Conservation (phyloP, 2,329 filamentous ascomycete genomes). For the Botrytis sinoallii region DNA sequence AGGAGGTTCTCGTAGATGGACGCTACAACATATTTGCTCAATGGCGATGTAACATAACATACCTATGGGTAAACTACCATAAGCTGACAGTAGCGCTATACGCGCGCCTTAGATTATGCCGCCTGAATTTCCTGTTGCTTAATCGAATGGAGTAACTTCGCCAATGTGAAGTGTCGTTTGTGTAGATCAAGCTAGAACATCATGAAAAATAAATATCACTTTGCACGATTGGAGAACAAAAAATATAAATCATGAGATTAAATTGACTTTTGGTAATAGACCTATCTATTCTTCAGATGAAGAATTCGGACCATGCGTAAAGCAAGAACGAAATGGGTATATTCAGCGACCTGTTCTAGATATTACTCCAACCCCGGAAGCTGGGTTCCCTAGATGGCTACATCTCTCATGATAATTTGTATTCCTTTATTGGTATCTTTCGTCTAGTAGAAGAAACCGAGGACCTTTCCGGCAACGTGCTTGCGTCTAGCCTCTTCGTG, state of each 20-base stretch:
- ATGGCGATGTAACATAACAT: not conserved
- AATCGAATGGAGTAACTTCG: not conserved
- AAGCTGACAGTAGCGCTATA: not conserved
- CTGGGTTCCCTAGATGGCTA: conserved; percentile 32
- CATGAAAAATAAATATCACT: not conserved
- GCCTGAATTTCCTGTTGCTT: not conserved
- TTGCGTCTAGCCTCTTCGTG: conserved; percentile 99
- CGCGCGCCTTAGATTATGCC: not conserved
- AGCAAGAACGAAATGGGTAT: conserved; percentile 35
- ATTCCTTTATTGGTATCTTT: conserved; percentile 26
- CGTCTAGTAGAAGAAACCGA: conserved; percentile 96
- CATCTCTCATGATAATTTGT: conserved; percentile 36
- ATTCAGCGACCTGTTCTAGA: conserved; percentile 25
- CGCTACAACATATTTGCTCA: not conserved
- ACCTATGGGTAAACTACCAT: not conserved
- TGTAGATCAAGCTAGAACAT: not conserved
- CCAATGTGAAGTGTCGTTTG: not conserved
- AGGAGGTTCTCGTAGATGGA: not conserved
- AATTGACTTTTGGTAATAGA: conserved; percentile 38
- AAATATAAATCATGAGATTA: conserved; percentile 33
- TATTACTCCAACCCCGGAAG: conserved; percentile 23
- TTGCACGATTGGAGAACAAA: conserved; percentile 3
- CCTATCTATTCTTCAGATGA: conserved; percentile 33
- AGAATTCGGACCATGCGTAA: conserved; percentile 29
- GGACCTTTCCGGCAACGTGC: conserved; percentile 99